Base-by-base conservation (phyloP, 2,329 filamentous ascomycete genomes). In the Penicillium decumbens region DNA sequence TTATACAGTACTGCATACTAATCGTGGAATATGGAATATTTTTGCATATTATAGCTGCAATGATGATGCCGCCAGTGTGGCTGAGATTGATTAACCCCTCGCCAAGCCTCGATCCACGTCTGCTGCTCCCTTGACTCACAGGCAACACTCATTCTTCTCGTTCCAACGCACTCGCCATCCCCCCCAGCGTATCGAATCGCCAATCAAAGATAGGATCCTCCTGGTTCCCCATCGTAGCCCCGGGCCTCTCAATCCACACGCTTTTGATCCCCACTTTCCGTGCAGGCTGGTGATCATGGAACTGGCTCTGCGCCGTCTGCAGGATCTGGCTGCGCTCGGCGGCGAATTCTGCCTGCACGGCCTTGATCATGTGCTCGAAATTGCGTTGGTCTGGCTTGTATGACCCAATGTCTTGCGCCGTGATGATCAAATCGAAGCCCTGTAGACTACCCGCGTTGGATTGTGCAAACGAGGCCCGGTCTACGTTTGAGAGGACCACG, bases 311-410 rank as follows among this genome's bases (percentile, higher is more conserved):
- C 45, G 86, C 87, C 0, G 85, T 84, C 63, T 88, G 84, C 55
- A 88, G 62, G 39, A 89, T 72, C 53, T 82, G 72, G 0, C 71
- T 69, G 56, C 79, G 81, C 27, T 77, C 73, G 0, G 87, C 64
- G 0, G 78, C 82, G 44, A 85, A 78, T 5, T 81, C 76, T 3
- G 66, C 58, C 59, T 77, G 69, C 15, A 80, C 77, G 29, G 77
- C 72, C 12, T 67, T 64, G 12, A 88, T 71, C 68, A 89, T 71
- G 61, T 85, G 85, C 48, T 79, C 73, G 56, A 90, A 90, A 60
- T 88, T 89, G 25, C 65, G 65, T 32, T 69, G 64, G 53, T 79
- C 71, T 0, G 87, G 87, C 72, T 90, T 90, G 66, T 89, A 90
- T 6, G 74, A 77, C 1, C 87, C 85, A 45, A 89, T 81, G 39